Percentiles rank a stretch among this genome's conserved stretches.
These are phyloP conservation scores for Yarrowia alimentaria DNA, from an alignment of 805 yeast species.

Conservation along the genomic window DNA sequence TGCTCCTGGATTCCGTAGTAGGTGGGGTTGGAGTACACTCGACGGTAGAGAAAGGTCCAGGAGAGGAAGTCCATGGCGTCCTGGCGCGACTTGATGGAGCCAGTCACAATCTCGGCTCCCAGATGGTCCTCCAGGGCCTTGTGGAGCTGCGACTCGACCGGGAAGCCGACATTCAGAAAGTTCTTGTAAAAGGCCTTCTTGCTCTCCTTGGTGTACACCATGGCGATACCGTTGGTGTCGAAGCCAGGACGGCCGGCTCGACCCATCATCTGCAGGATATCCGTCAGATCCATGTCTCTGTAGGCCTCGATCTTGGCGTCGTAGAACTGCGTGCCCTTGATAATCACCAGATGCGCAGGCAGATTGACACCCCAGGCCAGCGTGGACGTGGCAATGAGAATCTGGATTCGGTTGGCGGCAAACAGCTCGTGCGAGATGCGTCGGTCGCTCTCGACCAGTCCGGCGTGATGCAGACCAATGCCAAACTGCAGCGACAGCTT, in stretches of 20 bases:
- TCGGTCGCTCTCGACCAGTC: slow-evolving; percentile 70
- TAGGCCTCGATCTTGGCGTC: slow-evolving; percentile 59
- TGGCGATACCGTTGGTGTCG: slow-evolving; percentile 74
- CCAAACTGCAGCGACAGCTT: slow-evolving; percentile 73
- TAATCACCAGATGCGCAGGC: slow-evolving; percentile 75
- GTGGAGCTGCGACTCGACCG: slow-evolving; percentile 77
- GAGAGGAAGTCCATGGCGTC: slow-evolving; percentile 72
- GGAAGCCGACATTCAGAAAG: slow-evolving; percentile 74
- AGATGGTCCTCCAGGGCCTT: slow-evolving; percentile 74
- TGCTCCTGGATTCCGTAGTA: slow-evolving; percentile 72
- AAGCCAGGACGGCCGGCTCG: slow-evolving; percentile 81
- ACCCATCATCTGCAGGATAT: slow-evolving; percentile 82
- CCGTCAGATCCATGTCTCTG: slow-evolving; percentile 79
- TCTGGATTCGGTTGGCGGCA: slow-evolving; percentile 67
- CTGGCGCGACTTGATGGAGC: slow-evolving; percentile 61
- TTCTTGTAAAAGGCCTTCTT: slow-evolving; percentile 76
- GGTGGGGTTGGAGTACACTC: slow-evolving; percentile 76
- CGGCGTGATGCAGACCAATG: slow-evolving; percentile 80
- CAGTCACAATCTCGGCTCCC: slow-evolving; percentile 77
- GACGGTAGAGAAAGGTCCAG: slow-evolving; percentile 71
- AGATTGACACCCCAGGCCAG: slow-evolving; percentile 85
- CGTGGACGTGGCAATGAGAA: slow-evolving; percentile 76
- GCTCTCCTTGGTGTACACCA: slow-evolving; percentile 71
- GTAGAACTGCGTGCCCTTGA: slow-evolving; percentile 72
- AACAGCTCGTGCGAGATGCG: slow-evolving; percentile 67